Evolutionary conservation across 208 protist species (phyloP).

Genomic region (Crithidia acanthocephali): DNA sequence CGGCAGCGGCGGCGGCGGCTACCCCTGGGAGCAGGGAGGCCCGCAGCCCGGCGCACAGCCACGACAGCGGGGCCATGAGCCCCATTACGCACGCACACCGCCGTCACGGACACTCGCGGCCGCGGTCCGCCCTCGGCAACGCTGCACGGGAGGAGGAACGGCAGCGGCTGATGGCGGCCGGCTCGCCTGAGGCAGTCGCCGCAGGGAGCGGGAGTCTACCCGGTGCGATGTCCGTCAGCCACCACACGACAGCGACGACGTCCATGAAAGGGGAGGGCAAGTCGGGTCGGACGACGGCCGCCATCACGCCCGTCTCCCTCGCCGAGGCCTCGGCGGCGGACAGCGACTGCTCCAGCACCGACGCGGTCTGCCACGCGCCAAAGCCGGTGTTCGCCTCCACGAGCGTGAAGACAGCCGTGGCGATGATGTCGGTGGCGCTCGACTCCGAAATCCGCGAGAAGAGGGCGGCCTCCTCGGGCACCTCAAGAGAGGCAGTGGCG

Average conservation of each 20-base stretch:
- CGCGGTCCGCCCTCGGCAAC: conserved; percentile 3
- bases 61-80: not conserved
- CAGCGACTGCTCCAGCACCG: conserved; percentile 22
- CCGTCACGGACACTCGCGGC: not conserved
- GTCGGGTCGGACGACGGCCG: not conserved
- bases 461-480: not conserved
- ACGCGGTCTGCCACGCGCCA: not conserved
- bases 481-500: not conserved
- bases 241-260: not conserved
- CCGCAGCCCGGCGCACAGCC: not conserved
- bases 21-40: not conserved
- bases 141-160: conserved; percentile 25
- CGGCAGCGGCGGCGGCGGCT: not conserved
- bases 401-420: conserved; percentile 22
- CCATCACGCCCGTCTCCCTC: conserved; percentile 3
- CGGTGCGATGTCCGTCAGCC: not conserved
- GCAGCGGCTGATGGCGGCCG: conserved; percentile 17
- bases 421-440: conserved; percentile 29
- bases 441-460: conserved; percentile 7
- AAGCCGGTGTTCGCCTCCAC: conserved; percentile 23
- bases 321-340: conserved; percentile 14
- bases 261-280: not conserved
- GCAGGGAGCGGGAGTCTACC: not conserved
- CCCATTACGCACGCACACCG: not conserved
- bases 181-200: not conserved